phyloP scores from a whole-genome alignment of 768 basidiomycete genomes.

The Tulasnella sp. region DNA sequence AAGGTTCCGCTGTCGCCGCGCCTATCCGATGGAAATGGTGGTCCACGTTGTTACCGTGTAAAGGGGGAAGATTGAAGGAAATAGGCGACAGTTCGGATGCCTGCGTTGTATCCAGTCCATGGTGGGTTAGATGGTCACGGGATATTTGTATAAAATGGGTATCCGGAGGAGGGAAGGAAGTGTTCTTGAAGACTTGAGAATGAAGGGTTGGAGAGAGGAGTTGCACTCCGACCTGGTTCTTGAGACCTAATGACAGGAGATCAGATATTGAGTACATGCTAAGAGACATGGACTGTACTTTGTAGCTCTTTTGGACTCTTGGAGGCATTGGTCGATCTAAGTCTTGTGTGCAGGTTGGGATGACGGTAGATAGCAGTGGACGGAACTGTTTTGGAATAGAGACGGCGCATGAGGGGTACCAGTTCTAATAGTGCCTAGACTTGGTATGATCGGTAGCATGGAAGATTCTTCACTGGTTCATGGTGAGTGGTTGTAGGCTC shows the following conservation, averaged over 20 bases:
- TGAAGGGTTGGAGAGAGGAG: conserved; percentile 77
- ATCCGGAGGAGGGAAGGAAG: conserved; percentile 55
- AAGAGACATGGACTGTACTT: background rate
- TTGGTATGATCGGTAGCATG: background rate
- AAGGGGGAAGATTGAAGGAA: conserved; percentile 69
- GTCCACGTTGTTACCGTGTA: conserved; percentile 73
- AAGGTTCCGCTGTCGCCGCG: conserved; percentile 58
- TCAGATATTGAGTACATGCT: background rate
- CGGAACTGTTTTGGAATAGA: background rate
- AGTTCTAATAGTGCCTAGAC: background rate
- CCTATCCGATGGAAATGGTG: conserved; percentile 88
- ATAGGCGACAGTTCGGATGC: conserved; percentile 75
- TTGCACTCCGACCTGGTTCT: conserved; percentile 90
- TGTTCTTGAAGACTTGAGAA: conserved; percentile 69
- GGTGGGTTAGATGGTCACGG: conserved; percentile 66
- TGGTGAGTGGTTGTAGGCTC: background rate
- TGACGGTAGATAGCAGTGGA: background rate
- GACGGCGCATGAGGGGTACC: background rate
- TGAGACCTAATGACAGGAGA: background rate
- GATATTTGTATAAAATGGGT: conserved; percentile 63
- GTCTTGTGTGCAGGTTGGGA: background rate
- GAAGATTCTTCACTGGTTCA: background rate
- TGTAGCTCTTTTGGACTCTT: background rate
- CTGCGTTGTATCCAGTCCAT: conserved; percentile 71
- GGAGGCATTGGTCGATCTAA: background rate